These are phyloP conservation scores for Phytophthora constricta DNA, from an alignment of 352 stramenopile genomes.

Conservation along the genomic window DNA sequence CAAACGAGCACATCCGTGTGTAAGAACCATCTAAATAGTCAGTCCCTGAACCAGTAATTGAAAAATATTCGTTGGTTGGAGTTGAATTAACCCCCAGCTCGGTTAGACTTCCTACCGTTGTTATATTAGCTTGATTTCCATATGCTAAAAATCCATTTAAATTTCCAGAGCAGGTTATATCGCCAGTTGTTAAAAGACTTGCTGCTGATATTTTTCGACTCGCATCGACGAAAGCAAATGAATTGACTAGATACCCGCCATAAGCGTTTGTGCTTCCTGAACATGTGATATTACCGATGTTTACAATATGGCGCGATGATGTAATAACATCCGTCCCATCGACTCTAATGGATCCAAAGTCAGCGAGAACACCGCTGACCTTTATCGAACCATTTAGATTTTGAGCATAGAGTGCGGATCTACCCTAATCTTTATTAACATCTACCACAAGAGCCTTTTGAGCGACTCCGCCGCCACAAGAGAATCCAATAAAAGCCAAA, in stretches of 20 bases:
- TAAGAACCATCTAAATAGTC: constrained; percentile 3
- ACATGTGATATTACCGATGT: background rate
- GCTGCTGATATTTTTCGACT: background rate
- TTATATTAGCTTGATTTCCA: constrained; percentile 8
- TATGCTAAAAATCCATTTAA: constrained; percentile 1
- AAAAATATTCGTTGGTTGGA: constrained; percentile 1
- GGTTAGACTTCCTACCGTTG: background rate
- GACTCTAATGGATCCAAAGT: background rate
- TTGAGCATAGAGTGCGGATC: background rate
- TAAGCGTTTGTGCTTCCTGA: background rate
- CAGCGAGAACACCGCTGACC: background rate
- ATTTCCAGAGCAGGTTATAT: background rate
- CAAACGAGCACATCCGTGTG: background rate
- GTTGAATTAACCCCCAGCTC: constrained; percentile 9
- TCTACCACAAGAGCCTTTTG: background rate
- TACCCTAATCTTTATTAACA: background rate
- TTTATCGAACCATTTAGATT: background rate
- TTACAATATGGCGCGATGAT: background rate
- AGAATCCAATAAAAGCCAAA: constrained; percentile 1
- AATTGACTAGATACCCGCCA: background rate
- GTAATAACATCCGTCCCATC: background rate
- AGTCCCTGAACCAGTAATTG: background rate
- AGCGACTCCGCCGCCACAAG: background rate
- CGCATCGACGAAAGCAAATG: background rate
- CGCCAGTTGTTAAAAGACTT: background rate